These are phyloP conservation scores for Candida argentea DNA, from an alignment of 805 yeast genomes.

Conservation along the genomic window DNA sequence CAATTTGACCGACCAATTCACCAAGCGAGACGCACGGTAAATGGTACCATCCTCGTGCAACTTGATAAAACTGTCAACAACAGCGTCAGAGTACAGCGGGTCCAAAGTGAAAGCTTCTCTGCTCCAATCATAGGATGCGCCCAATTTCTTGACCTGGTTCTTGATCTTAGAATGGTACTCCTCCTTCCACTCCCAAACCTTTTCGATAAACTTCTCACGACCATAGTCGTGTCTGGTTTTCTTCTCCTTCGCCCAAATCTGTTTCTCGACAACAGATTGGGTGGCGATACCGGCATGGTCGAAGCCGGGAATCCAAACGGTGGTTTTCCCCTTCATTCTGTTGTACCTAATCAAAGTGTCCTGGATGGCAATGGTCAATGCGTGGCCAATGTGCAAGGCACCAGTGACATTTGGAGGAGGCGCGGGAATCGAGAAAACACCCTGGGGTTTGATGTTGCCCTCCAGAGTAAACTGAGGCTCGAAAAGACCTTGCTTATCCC, in stretches of 20 bases:
- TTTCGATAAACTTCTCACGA: conserved; percentile 77
- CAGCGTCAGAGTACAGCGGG: conserved; percentile 69
- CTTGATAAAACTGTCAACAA: conserved; percentile 81
- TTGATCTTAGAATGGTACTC: conserved; percentile 82
- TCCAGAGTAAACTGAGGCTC: conserved; percentile 73
- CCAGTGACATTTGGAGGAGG: conserved; percentile 99
- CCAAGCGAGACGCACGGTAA: conserved; percentile 86
- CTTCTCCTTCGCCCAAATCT: conserved; percentile 78
- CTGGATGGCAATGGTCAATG: conserved; percentile 89
- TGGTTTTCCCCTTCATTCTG: conserved; percentile 96
- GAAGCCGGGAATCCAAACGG: conserved; percentile 88
- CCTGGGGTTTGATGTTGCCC: conserved; percentile 73
- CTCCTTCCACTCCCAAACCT: conserved; percentile 98
- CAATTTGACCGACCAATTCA: conserved; percentile 92
- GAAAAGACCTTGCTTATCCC: conserved; percentile 82
- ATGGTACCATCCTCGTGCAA: conserved; percentile 92
- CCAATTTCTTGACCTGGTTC: conserved; percentile 73
- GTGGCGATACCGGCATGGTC: conserved; percentile 99
- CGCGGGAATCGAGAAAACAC: conserved; percentile 86
- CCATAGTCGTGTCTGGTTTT: conserved; percentile 92
- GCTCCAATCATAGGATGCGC: conserved; percentile 95
- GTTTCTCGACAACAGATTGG: conserved; percentile 96
- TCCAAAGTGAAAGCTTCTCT: conserved; percentile 91
- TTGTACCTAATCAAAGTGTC: conserved; percentile 87
- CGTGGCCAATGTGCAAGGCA: conserved; percentile 97